Conservation (phyloP, 805 yeast genomes). For the Kuraishia floccosa region DNA sequence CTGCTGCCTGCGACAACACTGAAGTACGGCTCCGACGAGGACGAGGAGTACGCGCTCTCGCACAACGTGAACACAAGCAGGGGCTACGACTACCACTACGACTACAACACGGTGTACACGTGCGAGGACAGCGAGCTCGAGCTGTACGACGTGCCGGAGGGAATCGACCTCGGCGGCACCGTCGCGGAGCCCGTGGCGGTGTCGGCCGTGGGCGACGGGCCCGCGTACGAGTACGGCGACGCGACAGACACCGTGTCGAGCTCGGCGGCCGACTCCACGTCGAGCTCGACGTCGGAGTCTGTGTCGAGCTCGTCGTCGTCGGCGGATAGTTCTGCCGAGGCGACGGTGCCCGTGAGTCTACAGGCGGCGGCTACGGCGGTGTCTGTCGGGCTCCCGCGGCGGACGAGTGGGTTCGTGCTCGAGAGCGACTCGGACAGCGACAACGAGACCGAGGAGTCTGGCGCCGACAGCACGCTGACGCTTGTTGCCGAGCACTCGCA, state of each 20-base stretch:
- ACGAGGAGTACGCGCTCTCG: constrained; percentile 47
- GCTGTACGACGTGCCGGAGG: constrained; percentile 27
- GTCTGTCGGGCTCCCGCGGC: too few species aligned
- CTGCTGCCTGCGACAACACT: constrained; percentile 87
- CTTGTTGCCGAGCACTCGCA: too few species aligned
- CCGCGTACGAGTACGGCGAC: neutral
- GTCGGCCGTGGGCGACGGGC: neutral
- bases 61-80: constrained; percentile 64
- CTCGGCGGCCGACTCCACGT: neutral
- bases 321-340: neutral
- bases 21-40: constrained; percentile 60
- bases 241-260: neutral
- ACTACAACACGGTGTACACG: constrained; percentile 68
- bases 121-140: constrained; percentile 15
- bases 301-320: neutral
- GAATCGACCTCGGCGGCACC: constrained; percentile 4
- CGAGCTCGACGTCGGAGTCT: neutral
- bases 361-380: too few species aligned
- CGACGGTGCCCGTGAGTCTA: too few species aligned
- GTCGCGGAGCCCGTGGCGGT: neutral
- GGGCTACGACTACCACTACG: constrained; percentile 71
- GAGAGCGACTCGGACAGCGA: neutral
- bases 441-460: neutral
- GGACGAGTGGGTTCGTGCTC: too few species aligned
- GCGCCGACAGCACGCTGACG: neutral